Base-by-base conservation (phyloP, 1,284 basidiomycete genomes). In the Apiotrichum veenhuisii region DNA sequence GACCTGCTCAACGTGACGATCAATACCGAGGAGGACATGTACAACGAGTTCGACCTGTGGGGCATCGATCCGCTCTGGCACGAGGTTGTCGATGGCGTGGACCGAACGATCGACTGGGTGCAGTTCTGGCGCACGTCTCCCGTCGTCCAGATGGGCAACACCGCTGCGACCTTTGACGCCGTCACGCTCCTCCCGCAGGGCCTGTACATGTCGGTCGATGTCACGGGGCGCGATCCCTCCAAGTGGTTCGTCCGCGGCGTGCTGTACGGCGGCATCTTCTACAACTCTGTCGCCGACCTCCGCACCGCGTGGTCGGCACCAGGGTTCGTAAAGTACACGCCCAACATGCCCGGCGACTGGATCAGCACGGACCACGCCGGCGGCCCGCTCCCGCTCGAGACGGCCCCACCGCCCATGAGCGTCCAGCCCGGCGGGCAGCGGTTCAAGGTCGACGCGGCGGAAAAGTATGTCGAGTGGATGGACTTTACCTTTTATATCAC, bases 41-140 rank as follows among this genome's bases (percentile, higher is more conserved):
- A 53, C 18, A 46, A 58, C 27, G 53, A 40, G 7, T 59, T 65
- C 41, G 50, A 54, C 30, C 27, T 64, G 7, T 69, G 62, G 61
- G 67, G 67, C 36, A 69, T 67, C 37, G 71, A 74, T 48, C 74
- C 73, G 5, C 58, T 74, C 20, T 74, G 71, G 73, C 64, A 64
- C 30, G 67, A 72, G 48, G 46, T 55, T 3, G 64, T 61, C 18
- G 65, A 68, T 33, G 68, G 64, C 20, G 55, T 65, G 42, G 55
- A 57, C 22, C 63, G 62, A 20, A 59, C 61, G 25, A 58, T 67
- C 50, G 44, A 50, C 50, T 67, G 64, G 65, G 57, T 50, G 12
- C 53, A 52, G 11, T 60, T 64, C 54, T 64, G 62, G 65, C 55
- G 61, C 14, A 52, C 59, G 34, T 53, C 51, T 15, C 23, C 10